Base-by-base conservation (phyloP, 2,329 filamentous ascomycete genomes). In the Emydomyces testavorans region DNA sequence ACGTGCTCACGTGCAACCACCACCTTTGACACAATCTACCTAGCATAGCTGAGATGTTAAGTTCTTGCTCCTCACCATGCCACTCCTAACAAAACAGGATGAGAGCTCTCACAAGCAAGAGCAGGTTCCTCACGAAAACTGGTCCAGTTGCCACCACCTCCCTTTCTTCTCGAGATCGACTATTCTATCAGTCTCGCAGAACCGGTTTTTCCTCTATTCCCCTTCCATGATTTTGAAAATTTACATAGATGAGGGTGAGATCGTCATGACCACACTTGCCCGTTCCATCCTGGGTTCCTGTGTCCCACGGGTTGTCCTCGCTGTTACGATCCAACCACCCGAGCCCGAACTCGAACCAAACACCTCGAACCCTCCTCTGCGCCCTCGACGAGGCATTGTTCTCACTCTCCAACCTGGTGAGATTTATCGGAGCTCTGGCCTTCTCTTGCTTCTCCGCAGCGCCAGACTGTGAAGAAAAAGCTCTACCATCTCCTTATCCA, bases 171-270 rank as follows among this genome's bases (percentile, higher is more conserved):
- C 29, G 49, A 47, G 47, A 18, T 28, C 51, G 32, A 54, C 53
- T n/a, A 29, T 54, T 24, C 47, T 37, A 8, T 53, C 38, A 41
- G 32, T 37, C 50, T n/a, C n/a, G n/a, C n/a, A n/a, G n/a, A n/a
- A 40, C 34, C 46, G 29, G 36, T 52, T 53, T 47, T 52, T 37
- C 35, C 48, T 43, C 24, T 36, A 35, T 16, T 44, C 41, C 23
- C 41, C 41, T 18, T 40, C 49, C 31, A 53, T 43, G 38, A 48
- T 54, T 35, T 20, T 55, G 20, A 55, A 55, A 32, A 32, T 53
- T 26, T 41, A 42, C 41, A 48, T 26, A 24, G 24, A 39, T 7
- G 44, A 47, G n/a, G 50, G 44, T 11, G 51, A 55, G 34, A 47
- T 20, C 16, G 29, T 36, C 26, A 55, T 55, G 53, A 53, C 53